Evolutionary conservation across 2,329 filamentous ascomycete genomes (phyloP), one percentile per base, ranked within the genome.

Genomic region (Diaporthe aspalathi): DNA sequence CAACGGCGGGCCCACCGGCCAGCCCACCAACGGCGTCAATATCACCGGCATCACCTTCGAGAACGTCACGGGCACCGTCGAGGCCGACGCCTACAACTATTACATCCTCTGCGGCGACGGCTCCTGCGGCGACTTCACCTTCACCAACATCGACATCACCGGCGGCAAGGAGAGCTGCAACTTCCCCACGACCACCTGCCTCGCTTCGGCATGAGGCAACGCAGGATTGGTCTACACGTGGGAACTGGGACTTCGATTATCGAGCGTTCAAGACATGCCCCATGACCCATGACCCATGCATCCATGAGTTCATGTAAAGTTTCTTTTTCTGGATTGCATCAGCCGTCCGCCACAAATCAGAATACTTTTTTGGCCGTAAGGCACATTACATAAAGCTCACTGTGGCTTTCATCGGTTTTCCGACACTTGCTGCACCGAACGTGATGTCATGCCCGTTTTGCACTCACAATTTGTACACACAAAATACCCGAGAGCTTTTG

Each of bases 31-130:
- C 32, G 85, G 86, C 45, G 84, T 88, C n/a, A 86, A 85, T n/a
- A 87, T 88, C 77, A 88, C 86, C 11, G 83, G 81, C 9, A 74
- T 88, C 8, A 83, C 80, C 1, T 76, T 88, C 62, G 77, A 80
- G 56, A 77, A 81, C 69, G 80, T 88, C 71, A 81, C 75, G 3
- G 86, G 86, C 35, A 79, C 80, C 5, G 85, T 88, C 57, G 77
- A 53, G 43, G 20, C 77, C 2, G 74, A 74, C 9, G 84, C 76
- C n/a, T 81, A 78, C 24, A 78, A 85, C 65, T 78, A 88, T 73
- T 86, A 86, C 75, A 86, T 90, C 70, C 83, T 89, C 20, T 90
- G 88, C 74, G 88, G 83, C 17, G 79, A 77, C 50, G 86, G 84
- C 40, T 81, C 82, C 68, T 88, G 86, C 79, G 82, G 80, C 6